phyloP scores from a whole-genome alignment of 169 alveolate species.

The Cyclospora cayetanensis region DNA sequence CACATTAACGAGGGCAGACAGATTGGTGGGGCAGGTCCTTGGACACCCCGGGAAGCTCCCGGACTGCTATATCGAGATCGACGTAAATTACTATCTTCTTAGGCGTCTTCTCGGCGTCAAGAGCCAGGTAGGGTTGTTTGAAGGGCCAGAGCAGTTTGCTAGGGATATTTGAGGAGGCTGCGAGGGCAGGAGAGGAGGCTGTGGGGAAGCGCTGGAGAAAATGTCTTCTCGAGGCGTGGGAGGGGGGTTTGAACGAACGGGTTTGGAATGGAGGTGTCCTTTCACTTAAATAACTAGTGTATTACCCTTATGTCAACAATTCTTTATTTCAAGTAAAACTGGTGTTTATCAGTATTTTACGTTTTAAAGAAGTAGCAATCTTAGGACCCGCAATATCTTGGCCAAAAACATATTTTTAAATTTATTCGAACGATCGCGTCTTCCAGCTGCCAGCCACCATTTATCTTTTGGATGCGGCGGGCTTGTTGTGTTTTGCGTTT shows the following conservation, averaged over 20 bases:
- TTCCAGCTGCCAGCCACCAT: too few relatives aligned
- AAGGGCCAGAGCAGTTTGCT: background rate
- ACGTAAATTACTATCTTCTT: slow-evolving; percentile 80
- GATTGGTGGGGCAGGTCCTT: slow-evolving; percentile 97
- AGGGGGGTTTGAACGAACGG: background rate
- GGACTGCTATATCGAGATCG: slow-evolving; percentile 95
- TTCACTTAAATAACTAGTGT: too few relatives aligned
- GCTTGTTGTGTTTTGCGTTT: background rate
- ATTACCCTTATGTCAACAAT: too few relatives aligned
- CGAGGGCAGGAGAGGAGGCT: background rate
- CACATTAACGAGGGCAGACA: slow-evolving; percentile 96
- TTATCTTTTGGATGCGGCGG: background rate
- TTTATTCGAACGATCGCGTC: too few relatives aligned
- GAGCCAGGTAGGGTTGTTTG: slow-evolving; percentile 47
- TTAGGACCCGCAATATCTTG: too few relatives aligned
- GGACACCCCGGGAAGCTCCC: slow-evolving; percentile 97
- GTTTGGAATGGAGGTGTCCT: too few relatives aligned
- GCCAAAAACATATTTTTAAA: too few relatives aligned
- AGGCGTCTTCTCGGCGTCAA: slow-evolving; percentile 78
- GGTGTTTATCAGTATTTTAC: too few relatives aligned
- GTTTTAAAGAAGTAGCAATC: too few relatives aligned
- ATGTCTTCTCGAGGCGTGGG: background rate
- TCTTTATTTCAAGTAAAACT: too few relatives aligned
- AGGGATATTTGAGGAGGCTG: background rate
- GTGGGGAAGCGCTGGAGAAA: background rate